These are phyloP conservation scores for Pythium sukuiense DNA, from an alignment of 352 stramenopile species.

Conservation along the genomic window DNA sequence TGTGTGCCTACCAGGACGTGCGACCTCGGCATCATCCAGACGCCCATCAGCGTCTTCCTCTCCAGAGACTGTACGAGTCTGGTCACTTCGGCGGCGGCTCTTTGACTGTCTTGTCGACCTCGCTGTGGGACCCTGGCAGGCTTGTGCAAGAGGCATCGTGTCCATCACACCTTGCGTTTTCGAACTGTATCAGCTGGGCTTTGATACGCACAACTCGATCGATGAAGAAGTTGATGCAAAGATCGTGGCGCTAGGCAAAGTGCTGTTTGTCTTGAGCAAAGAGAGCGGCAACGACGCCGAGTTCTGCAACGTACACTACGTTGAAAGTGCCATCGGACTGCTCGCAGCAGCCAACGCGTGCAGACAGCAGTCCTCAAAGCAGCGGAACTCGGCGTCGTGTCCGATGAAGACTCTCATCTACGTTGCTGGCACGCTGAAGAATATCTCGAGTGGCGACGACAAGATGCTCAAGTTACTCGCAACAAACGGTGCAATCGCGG, in stretches of 20 bases:
- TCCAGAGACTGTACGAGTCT: not conserved
- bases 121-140: slow-evolving; percentile 37
- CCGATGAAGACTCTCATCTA: slow-evolving; percentile 68
- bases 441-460: slow-evolving; percentile 59
- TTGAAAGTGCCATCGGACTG: slow-evolving; percentile 53
- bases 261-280: slow-evolving; percentile 76
- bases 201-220: not conserved
- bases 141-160: slow-evolving; percentile 35
- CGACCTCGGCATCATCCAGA: not conserved
- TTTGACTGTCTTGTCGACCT: slow-evolving; percentile 28
- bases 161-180: slow-evolving; percentile 43
- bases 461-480: slow-evolving; percentile 64
- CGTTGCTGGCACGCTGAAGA: slow-evolving; percentile 67
- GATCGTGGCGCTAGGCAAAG: slow-evolving; percentile 49
- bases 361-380: not conserved
- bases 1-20: not conserved
- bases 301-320: slow-evolving; percentile 67
- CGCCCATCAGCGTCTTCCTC: not conserved
- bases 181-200: slow-evolving; percentile 31
- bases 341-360: slow-evolving; percentile 30
- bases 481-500: slow-evolving; percentile 58
- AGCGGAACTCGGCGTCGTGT: slow-evolving; percentile 6
- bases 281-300: slow-evolving; percentile 55
- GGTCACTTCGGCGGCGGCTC: slow-evolving; percentile 28
- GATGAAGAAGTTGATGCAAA: slow-evolving; percentile 8